Conservation (phyloP, 805 yeast genomes). For the Kuraishia floccosa region DNA sequence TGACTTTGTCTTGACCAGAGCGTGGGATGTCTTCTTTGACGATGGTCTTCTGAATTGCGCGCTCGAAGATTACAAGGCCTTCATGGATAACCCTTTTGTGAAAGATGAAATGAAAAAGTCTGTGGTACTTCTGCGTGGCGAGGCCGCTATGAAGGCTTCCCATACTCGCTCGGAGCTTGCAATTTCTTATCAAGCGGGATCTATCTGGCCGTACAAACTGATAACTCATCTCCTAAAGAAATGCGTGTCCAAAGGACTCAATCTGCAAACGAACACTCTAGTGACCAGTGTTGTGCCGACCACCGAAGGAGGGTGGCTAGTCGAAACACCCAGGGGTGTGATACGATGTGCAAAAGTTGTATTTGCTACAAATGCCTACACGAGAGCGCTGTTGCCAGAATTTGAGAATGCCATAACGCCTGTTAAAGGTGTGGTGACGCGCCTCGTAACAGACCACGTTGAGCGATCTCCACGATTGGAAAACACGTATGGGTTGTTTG, state of each 20-base stretch:
- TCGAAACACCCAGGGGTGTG: slow-evolving; percentile 19
- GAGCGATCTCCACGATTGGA: slow-evolving; percentile 20
- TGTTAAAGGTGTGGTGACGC: slow-evolving; percentile 15
- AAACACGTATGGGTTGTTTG: slow-evolving; percentile 20
- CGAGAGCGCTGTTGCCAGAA: slow-evolving; percentile 9
- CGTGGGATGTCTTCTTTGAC: slow-evolving; percentile 21
- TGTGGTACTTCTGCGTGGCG: slow-evolving; percentile 20
- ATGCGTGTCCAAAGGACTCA: slow-evolving; percentile 20
- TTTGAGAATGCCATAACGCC: slow-evolving; percentile 16
- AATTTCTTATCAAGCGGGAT: slow-evolving; percentile 27
- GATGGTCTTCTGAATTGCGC: slow-evolving; percentile 5
- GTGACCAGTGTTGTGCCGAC: slow-evolving; percentile 16
- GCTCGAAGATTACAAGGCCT: slow-evolving; percentile 9
- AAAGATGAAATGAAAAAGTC: slow-evolving; percentile 15
- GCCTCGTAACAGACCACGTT: slow-evolving; percentile 12
- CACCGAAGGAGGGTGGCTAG: slow-evolving; percentile 17
- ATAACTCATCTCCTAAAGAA: slow-evolving; percentile 19
- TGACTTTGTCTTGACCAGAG: slow-evolving; percentile 20
- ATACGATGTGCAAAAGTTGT: slow-evolving; percentile 20
- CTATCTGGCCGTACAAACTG: slow-evolving; percentile 32
- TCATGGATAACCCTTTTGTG: slow-evolving; percentile 16
- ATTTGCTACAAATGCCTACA: slow-evolving; percentile 21
- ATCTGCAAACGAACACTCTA: slow-evolving; percentile 29
- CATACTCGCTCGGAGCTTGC: slow-evolving; percentile 18
- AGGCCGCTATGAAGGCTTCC: slow-evolving; percentile 15